phyloP scores from a whole-genome alignment of 2,329 filamentous ascomycete species.

The Colletotrichum tofieldiae region DNA sequence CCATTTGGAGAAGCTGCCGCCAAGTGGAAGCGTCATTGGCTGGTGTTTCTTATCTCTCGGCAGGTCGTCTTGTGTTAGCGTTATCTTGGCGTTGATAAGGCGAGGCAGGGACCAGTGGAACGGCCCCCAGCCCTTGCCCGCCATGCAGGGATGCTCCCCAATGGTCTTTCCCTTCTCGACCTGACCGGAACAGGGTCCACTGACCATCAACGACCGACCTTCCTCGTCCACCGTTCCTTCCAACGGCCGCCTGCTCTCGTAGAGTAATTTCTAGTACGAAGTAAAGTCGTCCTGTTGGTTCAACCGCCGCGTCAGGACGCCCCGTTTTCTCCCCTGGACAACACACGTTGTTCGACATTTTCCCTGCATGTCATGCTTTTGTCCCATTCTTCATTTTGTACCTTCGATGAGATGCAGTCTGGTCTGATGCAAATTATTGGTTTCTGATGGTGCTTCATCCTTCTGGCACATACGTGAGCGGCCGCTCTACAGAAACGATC shows the following conservation, averaged over 20 bases:
- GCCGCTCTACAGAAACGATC: not conserved
- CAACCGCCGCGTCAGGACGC: no score
- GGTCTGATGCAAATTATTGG: not conserved
- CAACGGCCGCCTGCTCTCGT: not conserved
- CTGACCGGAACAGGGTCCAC: not conserved
- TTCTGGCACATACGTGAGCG: no score
- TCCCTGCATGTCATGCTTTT: not conserved
- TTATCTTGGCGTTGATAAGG: slow-evolving; percentile 43
- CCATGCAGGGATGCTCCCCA: slow-evolving; percentile 20
- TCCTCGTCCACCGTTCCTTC: not conserved
- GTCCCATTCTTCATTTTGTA: no score
- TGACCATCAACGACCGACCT: not conserved
- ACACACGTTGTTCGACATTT: not conserved
- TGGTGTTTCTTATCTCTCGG: slow-evolving; percentile 41
- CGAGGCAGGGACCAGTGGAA: slow-evolving; percentile 21
- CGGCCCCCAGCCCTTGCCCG: slow-evolving; percentile 7
- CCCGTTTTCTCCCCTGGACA: no score
- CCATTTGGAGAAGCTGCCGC: slow-evolving; percentile 36
- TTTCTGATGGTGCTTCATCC: not conserved
- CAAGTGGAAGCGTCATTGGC: slow-evolving; percentile 17
- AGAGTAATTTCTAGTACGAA: no score
- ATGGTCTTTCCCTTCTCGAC: slow-evolving; percentile 8
- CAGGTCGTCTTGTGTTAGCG: slow-evolving; percentile 1
- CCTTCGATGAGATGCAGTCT: not conserved
- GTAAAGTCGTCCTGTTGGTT: no score